Conservation (phyloP, 1,139 yeast genomes). For the Nakaseomyces nivariensis region DNA sequence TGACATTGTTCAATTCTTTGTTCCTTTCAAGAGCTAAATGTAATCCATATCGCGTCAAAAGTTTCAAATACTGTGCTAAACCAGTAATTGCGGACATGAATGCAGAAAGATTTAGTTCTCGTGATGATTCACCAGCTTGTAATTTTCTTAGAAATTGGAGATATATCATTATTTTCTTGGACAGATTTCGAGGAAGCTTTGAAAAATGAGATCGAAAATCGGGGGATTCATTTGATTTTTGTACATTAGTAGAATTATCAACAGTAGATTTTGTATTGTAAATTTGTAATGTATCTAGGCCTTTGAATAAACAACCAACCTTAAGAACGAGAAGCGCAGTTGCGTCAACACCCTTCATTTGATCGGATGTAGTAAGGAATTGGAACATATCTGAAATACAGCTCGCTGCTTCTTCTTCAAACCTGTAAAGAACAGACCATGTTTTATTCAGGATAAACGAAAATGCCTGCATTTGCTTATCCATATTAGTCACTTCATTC, state of each 20-base stretch:
- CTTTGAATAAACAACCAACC: constrained; percentile 66
- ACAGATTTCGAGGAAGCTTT: constrained; percentile 83
- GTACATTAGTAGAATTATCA: background rate
- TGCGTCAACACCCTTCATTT: constrained; percentile 56
- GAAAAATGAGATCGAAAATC: constrained; percentile 28
- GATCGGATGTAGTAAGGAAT: constrained; percentile 69
- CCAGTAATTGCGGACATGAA: constrained; percentile 83
- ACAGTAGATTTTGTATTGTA: background rate
- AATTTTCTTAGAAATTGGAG: constrained; percentile 60
- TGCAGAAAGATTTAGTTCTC: constrained; percentile 38
- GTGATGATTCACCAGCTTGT: constrained; percentile 26
- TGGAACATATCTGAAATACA: constrained; percentile 90
- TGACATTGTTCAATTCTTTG: constrained; percentile 45
- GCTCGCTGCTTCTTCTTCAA: constrained; percentile 87
- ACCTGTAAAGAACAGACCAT: constrained; percentile 82
- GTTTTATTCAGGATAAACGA: constrained; percentile 65
- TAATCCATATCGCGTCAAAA: constrained; percentile 73
- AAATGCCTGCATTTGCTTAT: constrained; percentile 41
- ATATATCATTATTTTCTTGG: constrained; percentile 70
- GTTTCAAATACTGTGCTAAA: constrained; percentile 83
- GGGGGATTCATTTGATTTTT: background rate
- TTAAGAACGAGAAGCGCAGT: constrained; percentile 68
- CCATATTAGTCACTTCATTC: constrained; percentile 49
- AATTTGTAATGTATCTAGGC: constrained; percentile 47
- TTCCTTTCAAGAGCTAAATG: constrained; percentile 64